Evolutionary conservation across 768 basidiomycete species (phyloP).

Genomic region (Imleria badia): DNA sequence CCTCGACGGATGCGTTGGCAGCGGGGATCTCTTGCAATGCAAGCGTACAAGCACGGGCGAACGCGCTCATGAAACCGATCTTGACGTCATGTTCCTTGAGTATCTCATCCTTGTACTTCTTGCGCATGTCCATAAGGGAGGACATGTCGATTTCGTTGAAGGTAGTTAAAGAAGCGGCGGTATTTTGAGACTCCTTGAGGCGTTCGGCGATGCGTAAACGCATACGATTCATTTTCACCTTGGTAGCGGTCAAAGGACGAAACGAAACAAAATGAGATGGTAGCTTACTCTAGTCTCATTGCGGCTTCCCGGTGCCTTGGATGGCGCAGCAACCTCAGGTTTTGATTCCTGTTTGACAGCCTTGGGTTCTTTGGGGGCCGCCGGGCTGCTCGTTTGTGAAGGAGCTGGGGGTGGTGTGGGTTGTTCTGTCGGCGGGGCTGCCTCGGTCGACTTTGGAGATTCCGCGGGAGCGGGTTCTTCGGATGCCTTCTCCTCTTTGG

Average conservation of each 20-base stretch:
- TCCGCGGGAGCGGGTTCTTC: constrained; percentile 25
- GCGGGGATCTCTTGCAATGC: constrained; percentile 90
- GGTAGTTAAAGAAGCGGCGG: constrained; percentile 93
- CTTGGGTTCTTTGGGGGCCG: constrained; percentile 35
- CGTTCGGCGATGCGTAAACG: constrained; percentile 95
- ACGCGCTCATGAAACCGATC: constrained; percentile 97
- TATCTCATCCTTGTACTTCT: constrained; percentile 89
- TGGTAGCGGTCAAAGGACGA: neutral
- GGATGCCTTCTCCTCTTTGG: constrained; percentile 24
- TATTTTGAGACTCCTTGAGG: constrained; percentile 96
- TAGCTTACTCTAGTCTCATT: constrained; percentile 79
- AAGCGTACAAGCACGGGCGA: constrained; percentile 81
- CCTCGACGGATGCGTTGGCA: constrained; percentile 94
- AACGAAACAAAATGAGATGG: neutral
- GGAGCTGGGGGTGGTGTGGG: constrained; percentile 47
- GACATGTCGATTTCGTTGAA: constrained; percentile 99
- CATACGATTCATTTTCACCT: constrained; percentile 99
- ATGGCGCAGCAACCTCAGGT: constrained; percentile 30
- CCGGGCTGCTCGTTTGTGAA: constrained; percentile 30
- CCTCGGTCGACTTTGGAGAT: constrained; percentile 38
- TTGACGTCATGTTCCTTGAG: constrained; percentile 93
- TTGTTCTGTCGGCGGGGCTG: constrained; percentile 46
- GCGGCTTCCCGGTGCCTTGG: constrained; percentile 52
- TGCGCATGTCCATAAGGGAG: constrained; percentile 87
- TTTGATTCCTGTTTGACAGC: constrained; percentile 35